Evolutionary conservation across 768 basidiomycete species (phyloP), one percentile per base, ranked within the genome.

Genomic region (Suillus lakei): DNA sequence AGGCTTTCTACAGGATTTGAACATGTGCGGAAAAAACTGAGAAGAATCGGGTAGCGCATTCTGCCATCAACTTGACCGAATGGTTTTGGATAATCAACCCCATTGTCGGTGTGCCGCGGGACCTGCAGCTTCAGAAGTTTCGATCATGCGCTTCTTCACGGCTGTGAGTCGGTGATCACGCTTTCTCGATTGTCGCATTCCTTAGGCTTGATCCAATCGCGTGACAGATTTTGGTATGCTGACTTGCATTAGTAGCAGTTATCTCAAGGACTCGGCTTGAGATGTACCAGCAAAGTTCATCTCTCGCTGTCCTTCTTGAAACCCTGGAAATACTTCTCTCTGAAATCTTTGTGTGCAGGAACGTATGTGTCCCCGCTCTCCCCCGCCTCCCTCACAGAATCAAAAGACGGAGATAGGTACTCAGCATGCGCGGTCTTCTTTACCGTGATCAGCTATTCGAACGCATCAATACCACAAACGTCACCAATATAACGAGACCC

Each of bases 311-410:
- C 73, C 64, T 83, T 86, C 67, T 82, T 90, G 76, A 96, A 96
- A 0, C 92, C 90, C 62, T 89, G 87, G 68, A 95, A 95, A 74
- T 94, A 97, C 72, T 95, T 93, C 68, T 91, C 88, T 62, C 94
- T 82, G 75, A 99, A 99, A 70, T 93, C 89, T 68, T 86, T 90
- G 76, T 99, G 96, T 1, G 95, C 96, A 3, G 96, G 96, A 15
- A 88, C 73, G 71, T 85, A 89, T 21, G 69, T 71, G 0, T n/a
- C 46, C 26, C 28, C 10, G 23, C 67, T 18, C 41, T 64, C 12
- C 58, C n/a, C 62, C 43, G 30, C 38, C 13, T 62, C 63, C 16
- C 58, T 67, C 15, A 50, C 46, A 38, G 74, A 69, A 41, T 84
- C 82, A 68, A 93, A 92, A 3, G 79, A 77, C 4, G 91, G 91